These are phyloP conservation scores for Calophaca sinica DNA, from an alignment of 306 rosid genomes.

Conservation along the genomic window DNA sequence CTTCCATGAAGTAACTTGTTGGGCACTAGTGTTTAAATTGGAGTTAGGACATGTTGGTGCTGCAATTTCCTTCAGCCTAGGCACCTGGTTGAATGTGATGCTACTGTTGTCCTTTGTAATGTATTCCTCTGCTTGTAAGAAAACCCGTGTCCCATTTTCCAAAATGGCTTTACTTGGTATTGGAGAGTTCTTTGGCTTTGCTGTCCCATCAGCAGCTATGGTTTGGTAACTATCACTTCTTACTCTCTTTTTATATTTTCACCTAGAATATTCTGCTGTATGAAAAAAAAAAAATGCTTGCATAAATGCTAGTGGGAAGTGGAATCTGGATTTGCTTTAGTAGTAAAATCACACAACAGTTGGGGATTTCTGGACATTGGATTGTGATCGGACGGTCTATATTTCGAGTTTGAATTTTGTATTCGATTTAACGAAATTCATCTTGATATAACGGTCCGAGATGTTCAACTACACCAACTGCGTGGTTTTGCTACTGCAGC, in stretches of 20 bases:
- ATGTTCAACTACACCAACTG: no score
- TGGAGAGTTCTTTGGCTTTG: conserved; percentile 54
- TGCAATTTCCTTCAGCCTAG: conserved; percentile 56
- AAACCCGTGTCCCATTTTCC: conserved; percentile 51
- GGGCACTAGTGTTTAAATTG: conserved; percentile 60
- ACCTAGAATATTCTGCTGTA: not conserved
- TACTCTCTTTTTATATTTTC: not conserved
- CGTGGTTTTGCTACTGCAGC: no score
- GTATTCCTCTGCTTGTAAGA: conserved; percentile 59
- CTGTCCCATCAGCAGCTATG: conserved; percentile 75
- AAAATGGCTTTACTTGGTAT: conserved; percentile 46
- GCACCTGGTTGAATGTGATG: conserved; percentile 63
- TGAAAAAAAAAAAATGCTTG: no score
- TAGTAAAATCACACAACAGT: no score
- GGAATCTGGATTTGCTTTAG: no score
- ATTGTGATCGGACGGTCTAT: no score
- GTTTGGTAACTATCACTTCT: conserved; percentile 56
- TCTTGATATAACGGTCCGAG: no score
- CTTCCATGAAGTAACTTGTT: conserved; percentile 57
- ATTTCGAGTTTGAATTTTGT: no score
- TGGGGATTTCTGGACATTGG: no score
- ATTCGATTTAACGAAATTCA: no score
- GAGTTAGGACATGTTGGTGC: conserved; percentile 61
- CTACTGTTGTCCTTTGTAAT: conserved; percentile 46
- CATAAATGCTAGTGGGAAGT: no score